phyloP scores from a whole-genome alignment of 306 rosid genomes.

The Trichosanthes cucumerina region DNA sequence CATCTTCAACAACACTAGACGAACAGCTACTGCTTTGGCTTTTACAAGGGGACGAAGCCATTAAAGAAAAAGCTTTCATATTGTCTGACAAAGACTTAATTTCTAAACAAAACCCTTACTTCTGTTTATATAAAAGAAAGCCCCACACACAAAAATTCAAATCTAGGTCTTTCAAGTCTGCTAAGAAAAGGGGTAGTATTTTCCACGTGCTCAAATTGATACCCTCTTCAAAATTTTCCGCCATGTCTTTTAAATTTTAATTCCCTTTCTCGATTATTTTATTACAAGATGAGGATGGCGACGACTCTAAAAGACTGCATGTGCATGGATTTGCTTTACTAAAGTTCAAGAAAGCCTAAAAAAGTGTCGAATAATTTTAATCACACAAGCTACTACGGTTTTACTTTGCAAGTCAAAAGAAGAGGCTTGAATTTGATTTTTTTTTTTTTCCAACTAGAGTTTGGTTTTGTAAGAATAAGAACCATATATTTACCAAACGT shows the following conservation, averaged over 20 bases:
- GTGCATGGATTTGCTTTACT: not conserved
- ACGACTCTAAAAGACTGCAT: not conserved
- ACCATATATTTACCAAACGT: not conserved
- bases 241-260: not conserved
- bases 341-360: not conserved
- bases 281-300: not conserved
- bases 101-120: not conserved
- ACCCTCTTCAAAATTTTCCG: not conserved
- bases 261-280: not conserved
- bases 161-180: not conserved
- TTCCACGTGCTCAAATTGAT: conserved; percentile 5
- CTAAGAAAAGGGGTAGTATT: not conserved
- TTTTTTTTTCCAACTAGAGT: not conserved
- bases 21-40: not conserved
- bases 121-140: not conserved
- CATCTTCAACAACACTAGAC: conserved; percentile 29
- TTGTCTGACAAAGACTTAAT: not conserved
- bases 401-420: not conserved
- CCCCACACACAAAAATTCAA: not conserved
- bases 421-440: not conserved
- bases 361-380: not conserved
- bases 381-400: not conserved
- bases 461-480: not conserved
- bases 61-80: not conserved
- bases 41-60: conserved; percentile 38